phyloP scores from a whole-genome alignment of 192 early-diverging fungal genomes.

The Linnemannia zychae region DNA sequence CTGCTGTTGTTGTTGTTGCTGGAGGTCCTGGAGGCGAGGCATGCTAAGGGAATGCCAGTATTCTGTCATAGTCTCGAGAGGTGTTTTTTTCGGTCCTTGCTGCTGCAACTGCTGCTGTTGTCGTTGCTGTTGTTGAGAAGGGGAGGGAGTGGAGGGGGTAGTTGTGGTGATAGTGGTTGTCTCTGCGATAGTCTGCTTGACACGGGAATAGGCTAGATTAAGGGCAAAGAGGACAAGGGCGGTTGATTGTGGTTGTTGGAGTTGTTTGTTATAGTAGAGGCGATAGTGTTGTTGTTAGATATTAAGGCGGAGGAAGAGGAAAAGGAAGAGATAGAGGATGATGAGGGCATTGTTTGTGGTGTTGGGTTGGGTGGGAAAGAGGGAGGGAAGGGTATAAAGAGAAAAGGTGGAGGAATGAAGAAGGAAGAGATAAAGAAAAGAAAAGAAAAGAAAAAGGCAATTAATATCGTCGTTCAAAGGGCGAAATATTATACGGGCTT shows the following conservation, averaged over 20 bases:
- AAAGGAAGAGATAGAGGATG: background rate
- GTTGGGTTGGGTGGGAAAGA: background rate
- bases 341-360: background rate
- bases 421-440: background rate
- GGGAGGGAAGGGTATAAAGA: background rate
- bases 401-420: background rate
- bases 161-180: background rate
- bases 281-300: background rate
- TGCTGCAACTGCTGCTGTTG: background rate
- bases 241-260: background rate
- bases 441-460: background rate
- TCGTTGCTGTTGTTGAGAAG: background rate
- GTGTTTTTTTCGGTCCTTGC: background rate
- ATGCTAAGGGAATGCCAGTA: slow-evolving; percentile 33
- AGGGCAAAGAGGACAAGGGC: background rate
- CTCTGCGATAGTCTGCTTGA: slow-evolving; percentile 35
- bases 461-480: slow-evolving; percentile 11
- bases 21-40: slow-evolving; percentile 22
- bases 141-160: background rate
- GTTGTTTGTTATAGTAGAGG: background rate
- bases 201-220: slow-evolving; percentile 39
- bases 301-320: background rate
- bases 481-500: background rate
- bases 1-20: slow-evolving; percentile 7
- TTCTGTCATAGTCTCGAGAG: slow-evolving; percentile 31